A percentile compares a stretch with the other conserved stretches of the same genome.
These are phyloP conservation scores for Cladorrhinum sp. DNA, from an alignment of 2,329 filamentous ascomycete species.

Conservation along the genomic window DNA sequence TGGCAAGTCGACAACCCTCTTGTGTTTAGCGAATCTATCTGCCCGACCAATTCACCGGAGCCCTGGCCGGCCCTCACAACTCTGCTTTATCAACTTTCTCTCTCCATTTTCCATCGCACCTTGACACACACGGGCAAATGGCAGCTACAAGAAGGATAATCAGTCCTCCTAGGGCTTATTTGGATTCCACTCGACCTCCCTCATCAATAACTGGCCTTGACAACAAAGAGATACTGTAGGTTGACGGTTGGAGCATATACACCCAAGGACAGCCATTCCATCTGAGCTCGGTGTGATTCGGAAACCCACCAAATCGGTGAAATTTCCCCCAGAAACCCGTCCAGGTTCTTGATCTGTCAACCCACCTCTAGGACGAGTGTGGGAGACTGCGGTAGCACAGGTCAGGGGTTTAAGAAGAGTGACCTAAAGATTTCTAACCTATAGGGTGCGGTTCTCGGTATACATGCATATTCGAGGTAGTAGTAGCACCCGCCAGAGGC, in stretches of 20 bases:
- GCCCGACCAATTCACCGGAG: too few relatives aligned
- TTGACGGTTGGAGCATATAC: background rate
- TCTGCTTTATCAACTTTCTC: too few relatives aligned
- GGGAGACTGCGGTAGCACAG: constrained; percentile 2
- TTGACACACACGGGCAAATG: too few relatives aligned
- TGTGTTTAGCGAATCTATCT: too few relatives aligned
- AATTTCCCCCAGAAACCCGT: background rate
- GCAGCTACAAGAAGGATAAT: too few relatives aligned
- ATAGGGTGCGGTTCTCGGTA: background rate
- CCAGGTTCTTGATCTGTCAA: background rate
- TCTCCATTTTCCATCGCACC: too few relatives aligned
- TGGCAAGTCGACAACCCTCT: too few relatives aligned
- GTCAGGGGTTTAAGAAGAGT: background rate
- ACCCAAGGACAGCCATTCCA: background rate
- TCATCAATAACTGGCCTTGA: too few relatives aligned
- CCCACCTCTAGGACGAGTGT: background rate
- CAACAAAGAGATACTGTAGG: background rate
- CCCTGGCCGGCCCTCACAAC: too few relatives aligned
- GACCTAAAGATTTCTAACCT: background rate
- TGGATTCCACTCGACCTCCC: too few relatives aligned
- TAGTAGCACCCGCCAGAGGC: background rate
- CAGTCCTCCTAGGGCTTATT: too few relatives aligned
- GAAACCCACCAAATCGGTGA: background rate
- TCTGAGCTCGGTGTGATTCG: background rate
- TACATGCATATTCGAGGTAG: background rate